phyloP scores from a whole-genome alignment of 73 alveolate species.

The Tetrahymena thermophila region DNA sequence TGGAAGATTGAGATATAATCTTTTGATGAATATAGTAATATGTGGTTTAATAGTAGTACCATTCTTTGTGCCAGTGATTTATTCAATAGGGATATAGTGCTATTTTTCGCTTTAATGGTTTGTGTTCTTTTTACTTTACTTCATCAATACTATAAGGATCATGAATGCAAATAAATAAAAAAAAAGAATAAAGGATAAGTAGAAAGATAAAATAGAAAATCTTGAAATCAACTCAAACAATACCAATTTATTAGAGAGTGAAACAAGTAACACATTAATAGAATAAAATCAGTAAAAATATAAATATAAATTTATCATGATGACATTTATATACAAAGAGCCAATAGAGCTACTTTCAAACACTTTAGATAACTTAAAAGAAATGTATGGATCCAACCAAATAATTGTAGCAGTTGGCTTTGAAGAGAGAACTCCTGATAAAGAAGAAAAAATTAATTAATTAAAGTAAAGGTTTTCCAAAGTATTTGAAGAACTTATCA shows the following conservation, averaged over 20 bases:
- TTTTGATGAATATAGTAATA: slow-evolving; percentile 3
- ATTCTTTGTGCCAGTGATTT: neutral
- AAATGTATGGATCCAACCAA: neutral
- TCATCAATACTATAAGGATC: neutral
- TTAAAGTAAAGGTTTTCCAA: neutral
- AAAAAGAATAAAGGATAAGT: neutral
- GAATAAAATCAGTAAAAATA: neutral
- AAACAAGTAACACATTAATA: neutral
- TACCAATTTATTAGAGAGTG: neutral
- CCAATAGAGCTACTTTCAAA: slow-evolving; percentile 14
- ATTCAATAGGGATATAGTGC: neutral
- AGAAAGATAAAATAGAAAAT: neutral
- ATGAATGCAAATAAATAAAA: neutral
- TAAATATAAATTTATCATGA: slow-evolving; percentile 10
- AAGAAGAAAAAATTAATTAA: neutral
- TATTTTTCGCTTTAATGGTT: neutral
- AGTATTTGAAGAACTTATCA: slow-evolving; percentile 12
- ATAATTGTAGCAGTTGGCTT: slow-evolving; percentile 19
- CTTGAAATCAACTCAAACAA: neutral
- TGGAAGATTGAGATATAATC: slow-evolving; percentile 37
- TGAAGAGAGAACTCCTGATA: slow-evolving; percentile 46
- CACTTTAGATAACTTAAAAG: slow-evolving; percentile 12
- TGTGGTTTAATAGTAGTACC: slow-evolving; percentile 5
- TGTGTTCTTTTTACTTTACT: neutral
- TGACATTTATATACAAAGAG: slow-evolving; percentile 42